Percentiles rank a stretch among this genome's conserved stretches.
Evolutionary conservation across 495 filamentous ascomycete genomes (phyloP).

Genomic region (Daldinia childiae): DNA sequence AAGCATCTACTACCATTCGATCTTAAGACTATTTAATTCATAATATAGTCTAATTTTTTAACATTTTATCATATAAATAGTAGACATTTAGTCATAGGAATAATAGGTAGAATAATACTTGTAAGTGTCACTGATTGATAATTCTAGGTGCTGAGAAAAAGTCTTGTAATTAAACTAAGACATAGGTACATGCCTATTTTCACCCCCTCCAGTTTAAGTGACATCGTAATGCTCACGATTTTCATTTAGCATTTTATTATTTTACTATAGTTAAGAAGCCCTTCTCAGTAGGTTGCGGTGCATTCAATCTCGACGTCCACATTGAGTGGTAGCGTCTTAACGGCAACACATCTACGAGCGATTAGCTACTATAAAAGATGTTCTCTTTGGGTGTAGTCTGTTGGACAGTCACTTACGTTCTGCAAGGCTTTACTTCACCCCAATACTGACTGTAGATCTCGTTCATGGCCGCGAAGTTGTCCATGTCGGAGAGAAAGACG

Average conservation of each 20-base stretch:
- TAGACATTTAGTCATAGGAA: not conserved
- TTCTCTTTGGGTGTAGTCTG: not conserved
- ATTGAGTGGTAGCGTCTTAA: conserved; percentile 77
- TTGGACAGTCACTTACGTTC: conserved; percentile 46
- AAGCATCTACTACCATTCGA: too few relatives aligned
- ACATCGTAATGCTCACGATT: not conserved
- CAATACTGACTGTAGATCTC: conserved; percentile 79
- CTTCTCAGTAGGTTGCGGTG: conserved; percentile 50
- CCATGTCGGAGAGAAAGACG: conserved; percentile 75
- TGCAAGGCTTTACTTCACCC: conserved; percentile 68
- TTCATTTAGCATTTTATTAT: not conserved
- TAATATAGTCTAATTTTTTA: too few relatives aligned
- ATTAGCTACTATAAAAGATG: conserved; percentile 48
- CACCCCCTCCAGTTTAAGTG: not conserved
- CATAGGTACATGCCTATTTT: not conserved
- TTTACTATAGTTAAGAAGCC: not conserved
- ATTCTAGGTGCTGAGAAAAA: not conserved
- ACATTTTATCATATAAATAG: not conserved
- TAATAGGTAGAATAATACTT: not conserved
- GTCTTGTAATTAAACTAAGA: not conserved
- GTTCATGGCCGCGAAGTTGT: conserved; percentile 79
- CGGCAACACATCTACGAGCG: conserved; percentile 72
- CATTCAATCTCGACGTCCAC: conserved; percentile 84
- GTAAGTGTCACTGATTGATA: not conserved
- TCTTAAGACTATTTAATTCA: too few relatives aligned